Evolutionary conservation across 2,329 filamentous ascomycete species (phyloP), one percentile per base, ranked within the genome.

Genomic region (Fusarium begoniae): DNA sequence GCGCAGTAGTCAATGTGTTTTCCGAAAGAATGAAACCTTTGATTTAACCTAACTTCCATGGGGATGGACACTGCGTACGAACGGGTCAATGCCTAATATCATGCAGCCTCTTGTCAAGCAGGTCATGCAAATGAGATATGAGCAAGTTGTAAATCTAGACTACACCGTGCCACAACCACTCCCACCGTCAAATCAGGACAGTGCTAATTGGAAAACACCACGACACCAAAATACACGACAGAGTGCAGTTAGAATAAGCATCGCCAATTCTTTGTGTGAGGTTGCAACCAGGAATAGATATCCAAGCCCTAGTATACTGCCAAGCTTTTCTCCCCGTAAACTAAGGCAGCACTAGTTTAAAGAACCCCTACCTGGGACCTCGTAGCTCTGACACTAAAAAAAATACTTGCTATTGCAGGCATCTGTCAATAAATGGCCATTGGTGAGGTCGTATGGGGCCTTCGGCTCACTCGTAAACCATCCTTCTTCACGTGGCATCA

Each of bases 291-390:
- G 62, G 59, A 58, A 63, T 32, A 22, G 32, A 51, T 30, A 47
- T 58, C 55, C 53, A 60, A 66, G 24, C 60, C 72, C 72, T 73
- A 74, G 72, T 58, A 74, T 58, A 74, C 55, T 44, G 72, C 72
- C 72, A 74, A 74, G 72, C 72, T 73, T 74, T 72, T 70, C 69
- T 60, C 72, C 72, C 72, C 64, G 28, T 60, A 43, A 50, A 63
- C 69, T 73, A 75, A 56, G 32, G 41, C 48, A 41, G 54, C 69
- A 75, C 69, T 74, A 72, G 67, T 26, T 61, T 62, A 35, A 44
- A 53, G 45, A 61, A 45, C 57, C 72, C 71, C 63, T 50, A 50
- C 67, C 44, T 59, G 50, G 54, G 45, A 43, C 32, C 56, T 47
- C 50, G 63, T 44, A 70, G 63, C 68, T 65, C 54, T 58, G 63